Evolutionary conservation across 1,284 basidiomycete species (phyloP).

Genomic region (Ustilago tritici): DNA sequence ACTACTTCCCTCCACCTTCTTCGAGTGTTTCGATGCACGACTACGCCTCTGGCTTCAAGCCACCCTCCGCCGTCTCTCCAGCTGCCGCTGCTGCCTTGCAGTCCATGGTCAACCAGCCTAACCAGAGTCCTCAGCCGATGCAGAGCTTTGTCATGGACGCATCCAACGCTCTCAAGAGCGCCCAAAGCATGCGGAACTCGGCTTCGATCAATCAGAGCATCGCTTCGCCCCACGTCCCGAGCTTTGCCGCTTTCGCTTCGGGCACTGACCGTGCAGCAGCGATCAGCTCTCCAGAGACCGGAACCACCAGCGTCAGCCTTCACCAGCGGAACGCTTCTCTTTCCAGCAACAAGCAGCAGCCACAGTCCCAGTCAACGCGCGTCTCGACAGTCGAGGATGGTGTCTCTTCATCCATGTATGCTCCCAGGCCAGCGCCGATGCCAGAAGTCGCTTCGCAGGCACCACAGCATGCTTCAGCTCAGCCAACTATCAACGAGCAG

Average conservation of each 20-base stretch:
- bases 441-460: conserved; percentile 6
- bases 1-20: conserved; percentile 55
- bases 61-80: conserved; percentile 41
- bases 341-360: conserved; percentile 18
- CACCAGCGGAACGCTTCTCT: conserved; percentile 37
- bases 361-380: conserved; percentile 11
- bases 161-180: conserved; percentile 29
- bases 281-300: conserved; percentile 39
- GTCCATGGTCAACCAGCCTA: conserved; percentile 28
- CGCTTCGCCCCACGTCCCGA: conserved; percentile 22
- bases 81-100: conserved; percentile 46
- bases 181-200: conserved; percentile 41
- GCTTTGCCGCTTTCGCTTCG: conserved; percentile 24
- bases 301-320: conserved; percentile 29
- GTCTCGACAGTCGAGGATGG: conserved; percentile 15
- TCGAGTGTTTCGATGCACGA: conserved; percentile 30
- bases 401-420: conserved; percentile 11
- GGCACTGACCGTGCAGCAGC: conserved; percentile 31
- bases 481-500: conserved; percentile 6
- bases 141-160: conserved; percentile 31
- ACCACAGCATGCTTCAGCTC: not conserved
- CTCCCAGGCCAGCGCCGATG: conserved; percentile 32
- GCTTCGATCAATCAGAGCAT: conserved; percentile 25
- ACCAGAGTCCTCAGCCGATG: conserved; percentile 10
- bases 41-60: conserved; percentile 55